Evolutionary conservation across 2,329 filamentous ascomycete genomes (phyloP), one percentile per base, ranked within the genome.

Genomic region (Penicillium fuscoglaucum): DNA sequence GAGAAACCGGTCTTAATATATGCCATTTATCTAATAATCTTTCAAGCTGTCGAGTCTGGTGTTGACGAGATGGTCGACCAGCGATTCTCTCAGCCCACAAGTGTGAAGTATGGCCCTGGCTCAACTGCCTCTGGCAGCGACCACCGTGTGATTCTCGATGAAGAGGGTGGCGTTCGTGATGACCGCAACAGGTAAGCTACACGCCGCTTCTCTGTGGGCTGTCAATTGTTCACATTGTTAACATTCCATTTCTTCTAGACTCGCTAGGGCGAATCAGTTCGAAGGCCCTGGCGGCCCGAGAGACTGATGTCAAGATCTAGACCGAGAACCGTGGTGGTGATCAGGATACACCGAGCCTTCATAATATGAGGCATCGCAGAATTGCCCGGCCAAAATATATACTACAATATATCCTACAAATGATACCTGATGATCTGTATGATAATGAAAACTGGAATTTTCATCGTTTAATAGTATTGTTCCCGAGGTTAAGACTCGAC

Each of bases 81-180:
- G 51, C 73, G 73, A 54, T 79, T 79, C 66, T 66, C 68, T 13
- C 68, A 74, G 12, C 47, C 60, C 17, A 65, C 69, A 5, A 66
- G 68, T 15, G 71, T 78, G n/a, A 70, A 72, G 46, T 77, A 76
- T 35, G 77, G 76, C 29, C 55, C 68, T 47, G 70, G 67, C 41
- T 68, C 72, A 8, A 68, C 65, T 24, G 66, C 71, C 6, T 70
- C 75, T 3, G 71, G 70, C 13, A 76, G 76, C 44, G 68, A 77
- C 59, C 72, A 72, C 61, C 73, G 70, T 49, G 70, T 72, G 9
- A 76, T 79, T 31, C 76, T 75, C 9, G 70, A 73, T 26, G 73
- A 77, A 24, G 76, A 79, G 57, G 77, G 77, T 41, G 77, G 77
- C 8, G 70, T 62, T 39, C 64, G 66, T 15, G 75, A 78, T 62